Percentiles rank a stretch among this genome's conserved stretches.
Evolutionary conservation across 306 rosid species (phyloP).

Genomic region (Inga oerstediana): DNA sequence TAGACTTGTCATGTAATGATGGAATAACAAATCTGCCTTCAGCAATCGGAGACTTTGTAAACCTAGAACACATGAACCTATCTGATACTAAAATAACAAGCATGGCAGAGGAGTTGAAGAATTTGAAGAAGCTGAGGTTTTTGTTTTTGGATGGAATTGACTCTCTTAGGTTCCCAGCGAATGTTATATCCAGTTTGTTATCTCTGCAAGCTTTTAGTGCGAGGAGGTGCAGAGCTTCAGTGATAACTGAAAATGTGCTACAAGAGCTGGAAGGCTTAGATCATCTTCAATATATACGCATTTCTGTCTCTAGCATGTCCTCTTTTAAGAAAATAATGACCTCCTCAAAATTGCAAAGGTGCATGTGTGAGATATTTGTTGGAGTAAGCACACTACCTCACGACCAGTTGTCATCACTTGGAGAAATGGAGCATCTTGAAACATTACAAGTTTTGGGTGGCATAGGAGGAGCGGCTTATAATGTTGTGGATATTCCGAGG

Average conservation of each 20-base stretch:
- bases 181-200: background rate
- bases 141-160: no score
- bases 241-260: no score
- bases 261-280: background rate
- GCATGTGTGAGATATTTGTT: background rate
- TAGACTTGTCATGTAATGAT: background rate
- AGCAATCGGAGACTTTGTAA: background rate
- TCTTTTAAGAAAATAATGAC: no score
- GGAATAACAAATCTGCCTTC: background rate
- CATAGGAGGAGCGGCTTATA: no score
- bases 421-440: background rate
- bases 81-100: accelerated
- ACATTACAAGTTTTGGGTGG: background rate
- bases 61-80: background rate
- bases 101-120: background rate
- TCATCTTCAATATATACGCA: background rate
- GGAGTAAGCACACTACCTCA: background rate
- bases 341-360: background rate
- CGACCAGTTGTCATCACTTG: background rate
- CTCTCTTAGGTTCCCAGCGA: background rate
- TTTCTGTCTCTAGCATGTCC: background rate
- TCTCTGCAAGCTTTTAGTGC: no score
- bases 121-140: no score
- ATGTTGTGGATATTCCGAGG: background rate
- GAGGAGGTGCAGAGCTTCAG: no score